Base-by-base conservation (phyloP, 495 filamentous ascomycete species). In the Aspergillus homomorphus region DNA sequence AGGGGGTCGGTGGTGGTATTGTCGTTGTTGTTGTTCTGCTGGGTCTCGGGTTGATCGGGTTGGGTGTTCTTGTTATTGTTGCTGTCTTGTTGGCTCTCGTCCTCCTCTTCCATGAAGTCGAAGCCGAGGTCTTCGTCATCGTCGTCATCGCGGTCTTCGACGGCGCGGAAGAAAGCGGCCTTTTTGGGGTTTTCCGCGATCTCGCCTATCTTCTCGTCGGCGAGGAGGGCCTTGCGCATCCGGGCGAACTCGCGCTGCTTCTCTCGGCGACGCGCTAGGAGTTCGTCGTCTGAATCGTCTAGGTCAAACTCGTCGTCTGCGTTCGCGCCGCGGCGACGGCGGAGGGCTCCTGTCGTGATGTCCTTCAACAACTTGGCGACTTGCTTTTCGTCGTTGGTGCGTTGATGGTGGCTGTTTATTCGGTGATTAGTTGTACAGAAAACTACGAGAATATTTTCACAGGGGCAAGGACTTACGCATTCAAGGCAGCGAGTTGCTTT, bases 141-240 rank as follows among this genome's bases (percentile, higher is more conserved):
- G 15, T 83, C 48, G 18, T 51, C 77, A 45, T 87, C 87, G 38
- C 80, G 82, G 64, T 98, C 95, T 61, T 96, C 92, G 52, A 99
- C 88, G 9, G 91, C 88, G 55, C 82, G 82, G 58, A 98, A 83
- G 77, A 99, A 99, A 0, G 94, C 94, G 15, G 84, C 77, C 64
- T 91, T 91, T 70, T 92, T 92, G 14, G 91, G 92, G 66, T 97
- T 92, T 62, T 90, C 84, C 24, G 93, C 91, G 54, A 99, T 88
- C 67, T 91, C 90, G 60, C 86, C 90, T 58, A 98, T 81, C 46
- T 92, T 90, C 69, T 92, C 92, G 64, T 98, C 92, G n/a, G 87
- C 83, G 18, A 97, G 80, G 9, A 99, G 79, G 16, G 91, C 89
- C 66, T 89, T 91, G 49, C 91, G 87, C 89, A 96, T 95, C 72